Evolutionary conservation across 495 filamentous ascomycete genomes (phyloP).

Genomic region (Hypoxylon fragiforme): DNA sequence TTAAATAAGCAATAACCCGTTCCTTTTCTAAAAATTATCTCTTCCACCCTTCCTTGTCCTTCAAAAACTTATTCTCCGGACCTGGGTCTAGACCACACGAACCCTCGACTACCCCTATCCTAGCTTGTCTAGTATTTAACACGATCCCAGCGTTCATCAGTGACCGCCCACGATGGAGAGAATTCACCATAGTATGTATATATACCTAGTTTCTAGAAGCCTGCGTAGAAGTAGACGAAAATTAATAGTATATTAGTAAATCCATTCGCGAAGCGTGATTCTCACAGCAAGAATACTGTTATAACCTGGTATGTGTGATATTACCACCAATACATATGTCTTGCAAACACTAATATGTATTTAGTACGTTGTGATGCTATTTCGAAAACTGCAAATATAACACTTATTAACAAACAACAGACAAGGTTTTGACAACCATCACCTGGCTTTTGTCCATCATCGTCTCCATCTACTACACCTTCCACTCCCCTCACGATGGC

Average conservation of each 20-base stretch:
- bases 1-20: conserved; percentile 8
- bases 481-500: conserved; percentile 63
- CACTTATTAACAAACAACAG: conserved; percentile 17
- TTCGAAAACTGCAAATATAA: conserved; percentile 28
- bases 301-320: conserved; percentile 37
- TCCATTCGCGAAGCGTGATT: conserved; percentile 67
- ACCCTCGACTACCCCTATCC: too few relatives aligned
- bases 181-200: conserved; percentile 43
- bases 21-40: not conserved
- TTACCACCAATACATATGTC: not conserved
- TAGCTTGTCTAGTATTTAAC: too few relatives aligned
- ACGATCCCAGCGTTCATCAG: too few relatives aligned
- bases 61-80: not conserved
- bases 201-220: not conserved
- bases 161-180: conserved; percentile 44
- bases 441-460: conserved; percentile 73
- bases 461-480: conserved; percentile 69
- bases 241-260: conserved; percentile 52
- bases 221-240: not conserved
- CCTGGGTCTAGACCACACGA: not conserved
- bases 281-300: conserved; percentile 55
- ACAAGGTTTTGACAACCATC: conserved; percentile 70
- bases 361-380: conserved; percentile 10
- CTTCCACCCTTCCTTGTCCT: not conserved
- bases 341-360: conserved; percentile 1